phyloP scores from a whole-genome alignment of 2,329 filamentous ascomycete species.

The Mariannaea elegans region DNA sequence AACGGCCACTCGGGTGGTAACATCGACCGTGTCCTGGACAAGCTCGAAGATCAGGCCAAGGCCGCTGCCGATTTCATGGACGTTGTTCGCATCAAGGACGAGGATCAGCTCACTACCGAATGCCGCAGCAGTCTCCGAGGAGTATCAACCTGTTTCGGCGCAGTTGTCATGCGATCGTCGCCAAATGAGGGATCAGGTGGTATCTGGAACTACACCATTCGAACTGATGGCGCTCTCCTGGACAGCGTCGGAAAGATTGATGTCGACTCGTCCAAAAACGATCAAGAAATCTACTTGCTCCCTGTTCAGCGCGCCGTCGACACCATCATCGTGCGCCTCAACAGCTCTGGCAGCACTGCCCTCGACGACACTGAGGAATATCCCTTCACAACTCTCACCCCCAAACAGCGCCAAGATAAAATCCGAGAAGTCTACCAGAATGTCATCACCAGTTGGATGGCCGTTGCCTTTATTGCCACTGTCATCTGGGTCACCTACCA shows the following conservation, averaged over 20 bases:
- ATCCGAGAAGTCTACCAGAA: conserved; percentile 76
- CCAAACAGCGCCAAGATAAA: conserved; percentile 69
- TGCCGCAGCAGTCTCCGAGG: conserved; percentile 74
- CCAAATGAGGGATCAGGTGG: conserved; percentile 72
- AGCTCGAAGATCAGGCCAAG: conserved; percentile 66
- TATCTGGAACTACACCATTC: conserved; percentile 87
- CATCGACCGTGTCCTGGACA: conserved; percentile 75
- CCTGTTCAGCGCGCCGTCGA: conserved; percentile 85
- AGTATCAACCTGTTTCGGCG: conserved; percentile 76
- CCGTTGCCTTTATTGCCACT: conserved; percentile 80
- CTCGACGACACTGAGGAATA: conserved; percentile 67
- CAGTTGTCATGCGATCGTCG: conserved; percentile 78
- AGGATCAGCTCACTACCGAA: conserved; percentile 66
- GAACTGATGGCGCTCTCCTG: conserved; percentile 74
- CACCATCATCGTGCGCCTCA: conserved; percentile 69
- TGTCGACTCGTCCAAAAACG: conserved; percentile 72
- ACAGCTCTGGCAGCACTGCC: conserved; percentile 51
- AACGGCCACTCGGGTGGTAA: conserved; percentile 74
- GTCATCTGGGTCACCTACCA: conserved; percentile 88
- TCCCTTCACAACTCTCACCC: conserved; percentile 77
- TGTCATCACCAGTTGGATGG: conserved; percentile 78
- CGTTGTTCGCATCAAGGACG: conserved; percentile 61
- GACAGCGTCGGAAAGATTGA: conserved; percentile 68
- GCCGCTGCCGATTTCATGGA: conserved; percentile 62
- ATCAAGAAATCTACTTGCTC: conserved; percentile 78